Conservation (phyloP, 2,329 filamentous ascomycete species). For the Pseudogymnoascus sp. region DNA sequence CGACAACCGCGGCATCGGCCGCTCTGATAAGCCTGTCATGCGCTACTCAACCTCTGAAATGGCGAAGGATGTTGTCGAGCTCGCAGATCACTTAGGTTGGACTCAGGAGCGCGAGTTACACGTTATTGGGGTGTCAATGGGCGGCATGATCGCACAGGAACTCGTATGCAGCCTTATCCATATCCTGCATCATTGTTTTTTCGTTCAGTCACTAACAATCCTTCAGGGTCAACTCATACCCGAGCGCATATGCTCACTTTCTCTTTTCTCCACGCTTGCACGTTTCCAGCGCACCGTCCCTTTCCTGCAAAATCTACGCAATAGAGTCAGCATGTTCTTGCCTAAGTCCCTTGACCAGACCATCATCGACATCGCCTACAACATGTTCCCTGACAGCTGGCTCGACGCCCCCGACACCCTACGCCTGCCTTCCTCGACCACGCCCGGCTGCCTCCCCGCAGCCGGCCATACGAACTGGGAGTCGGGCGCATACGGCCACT, state of each 20-base stretch:
- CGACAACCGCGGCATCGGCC: slow-evolving; percentile 80
- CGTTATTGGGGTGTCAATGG: slow-evolving; percentile 72
- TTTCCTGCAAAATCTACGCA: slow-evolving; percentile 56
- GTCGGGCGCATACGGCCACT: slow-evolving; percentile 38
- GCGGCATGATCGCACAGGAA: slow-evolving; percentile 89
- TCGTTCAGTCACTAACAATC: background rate
- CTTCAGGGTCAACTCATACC: slow-evolving; percentile 40
- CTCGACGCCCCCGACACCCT: slow-evolving; percentile 51
- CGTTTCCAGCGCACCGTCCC: slow-evolving; percentile 50
- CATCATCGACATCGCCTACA: slow-evolving; percentile 53
- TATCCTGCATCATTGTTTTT: background rate
- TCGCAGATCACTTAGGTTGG: slow-evolving; percentile 64
- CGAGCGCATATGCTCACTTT: slow-evolving; percentile 44
- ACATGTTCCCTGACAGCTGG: slow-evolving; percentile 59
- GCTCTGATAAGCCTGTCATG: slow-evolving; percentile 65
- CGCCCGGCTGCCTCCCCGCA: slow-evolving; percentile 31
- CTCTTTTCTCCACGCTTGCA: slow-evolving; percentile 53
- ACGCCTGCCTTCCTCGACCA: slow-evolving; percentile 38
- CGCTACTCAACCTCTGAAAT: slow-evolving; percentile 79
- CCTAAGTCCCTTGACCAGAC: slow-evolving; percentile 63
- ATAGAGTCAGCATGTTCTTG: slow-evolving; percentile 47
- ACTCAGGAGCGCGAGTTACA: slow-evolving; percentile 49
- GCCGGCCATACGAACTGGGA: slow-evolving; percentile 13
- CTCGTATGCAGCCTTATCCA: slow-evolving; percentile 36
- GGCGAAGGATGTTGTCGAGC: slow-evolving; percentile 68